These are phyloP conservation scores for Ophidiomyces ophidiicola DNA, from an alignment of 2,329 filamentous ascomycete species.

Conservation along the genomic window DNA sequence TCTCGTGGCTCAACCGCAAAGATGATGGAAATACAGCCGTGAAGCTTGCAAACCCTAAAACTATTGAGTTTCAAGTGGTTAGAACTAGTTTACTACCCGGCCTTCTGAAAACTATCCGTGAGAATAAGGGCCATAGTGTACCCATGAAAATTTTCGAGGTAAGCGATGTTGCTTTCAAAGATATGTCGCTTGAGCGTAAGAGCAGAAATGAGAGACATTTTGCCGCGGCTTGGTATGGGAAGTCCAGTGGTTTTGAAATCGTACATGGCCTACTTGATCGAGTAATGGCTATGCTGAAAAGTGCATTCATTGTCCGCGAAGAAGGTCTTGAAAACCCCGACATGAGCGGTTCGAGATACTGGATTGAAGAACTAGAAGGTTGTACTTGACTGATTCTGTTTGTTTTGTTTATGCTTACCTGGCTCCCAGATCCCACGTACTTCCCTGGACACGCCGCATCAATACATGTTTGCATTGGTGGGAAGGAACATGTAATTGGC, in stretches of 20 bases:
- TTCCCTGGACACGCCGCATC: slow-evolving; percentile 81
- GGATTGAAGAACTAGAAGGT: slow-evolving; percentile 84
- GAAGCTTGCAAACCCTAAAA: slow-evolving; percentile 83
- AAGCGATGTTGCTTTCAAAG: slow-evolving; percentile 85
- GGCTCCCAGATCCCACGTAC: slow-evolving; percentile 60
- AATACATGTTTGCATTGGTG: slow-evolving; percentile 62
- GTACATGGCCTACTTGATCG: slow-evolving; percentile 91
- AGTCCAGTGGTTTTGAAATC: slow-evolving; percentile 85
- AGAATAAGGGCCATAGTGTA: slow-evolving; percentile 79
- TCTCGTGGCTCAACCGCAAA: slow-evolving; percentile 80
- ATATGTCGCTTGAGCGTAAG: slow-evolving; percentile 66
- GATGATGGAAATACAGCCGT: slow-evolving; percentile 77
- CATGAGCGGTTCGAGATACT: slow-evolving; percentile 60
- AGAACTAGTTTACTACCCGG: slow-evolving; percentile 76
- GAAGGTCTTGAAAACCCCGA: slow-evolving; percentile 53
- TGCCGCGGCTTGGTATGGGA: slow-evolving; percentile 90
- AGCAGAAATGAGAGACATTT: slow-evolving; percentile 89
- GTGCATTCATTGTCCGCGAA: slow-evolving; percentile 64
- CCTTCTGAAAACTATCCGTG: slow-evolving; percentile 81
- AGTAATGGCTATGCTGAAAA: slow-evolving; percentile 81
- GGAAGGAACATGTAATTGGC: slow-evolving; percentile 66
- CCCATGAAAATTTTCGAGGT: slow-evolving; percentile 91
- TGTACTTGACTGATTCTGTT: slow-evolving; percentile 20
- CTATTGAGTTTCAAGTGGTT: slow-evolving; percentile 83
- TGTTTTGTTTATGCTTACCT: background rate